A percentile compares a stretch with the other conserved stretches of the same genome.
phyloP scores from a whole-genome alignment of 345 rosid genomes.

The Syzygium grande region DNA sequence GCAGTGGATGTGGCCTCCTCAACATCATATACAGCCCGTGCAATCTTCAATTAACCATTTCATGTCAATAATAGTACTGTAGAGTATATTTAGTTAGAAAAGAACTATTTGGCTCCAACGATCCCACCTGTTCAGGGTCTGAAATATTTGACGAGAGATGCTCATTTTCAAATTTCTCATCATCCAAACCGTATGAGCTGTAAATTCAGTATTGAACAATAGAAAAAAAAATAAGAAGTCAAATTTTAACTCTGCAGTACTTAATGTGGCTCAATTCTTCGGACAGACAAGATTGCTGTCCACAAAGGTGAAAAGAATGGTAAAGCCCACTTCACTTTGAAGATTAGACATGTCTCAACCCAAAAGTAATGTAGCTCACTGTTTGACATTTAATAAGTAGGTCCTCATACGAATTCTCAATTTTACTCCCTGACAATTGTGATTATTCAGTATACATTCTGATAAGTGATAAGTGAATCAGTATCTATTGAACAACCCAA shows the following conservation, averaged over 20 bases:
- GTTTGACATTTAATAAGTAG: not conserved
- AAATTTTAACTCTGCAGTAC: not conserved
- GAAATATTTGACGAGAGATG: constrained; percentile 57
- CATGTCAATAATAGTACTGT: not conserved
- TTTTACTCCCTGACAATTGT: not conserved
- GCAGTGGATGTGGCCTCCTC: constrained; percentile 88
- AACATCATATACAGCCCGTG: constrained; percentile 75
- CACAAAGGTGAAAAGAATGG: not conserved
- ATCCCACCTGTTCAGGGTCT: constrained; percentile 66
- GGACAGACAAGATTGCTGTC: not conserved
- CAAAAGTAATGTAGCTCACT: not conserved
- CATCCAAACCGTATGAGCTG: constrained; percentile 84
- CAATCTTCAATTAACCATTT: constrained; percentile 39
- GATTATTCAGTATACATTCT: not conserved
- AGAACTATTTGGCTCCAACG: not conserved
- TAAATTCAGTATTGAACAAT: not conserved
- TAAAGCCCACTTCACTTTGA: not conserved
- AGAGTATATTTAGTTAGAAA: not conserved
- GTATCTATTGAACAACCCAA: not conserved
- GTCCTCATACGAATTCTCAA: not conserved
- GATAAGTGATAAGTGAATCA: not conserved
- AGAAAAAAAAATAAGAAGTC: not conserved
- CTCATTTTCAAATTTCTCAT: constrained; percentile 71
- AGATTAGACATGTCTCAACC: not conserved
- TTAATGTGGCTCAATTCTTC: not conserved